phyloP scores from a whole-genome alignment of 148 eudicot species.

The Nepenthes mirabilis region DNA sequence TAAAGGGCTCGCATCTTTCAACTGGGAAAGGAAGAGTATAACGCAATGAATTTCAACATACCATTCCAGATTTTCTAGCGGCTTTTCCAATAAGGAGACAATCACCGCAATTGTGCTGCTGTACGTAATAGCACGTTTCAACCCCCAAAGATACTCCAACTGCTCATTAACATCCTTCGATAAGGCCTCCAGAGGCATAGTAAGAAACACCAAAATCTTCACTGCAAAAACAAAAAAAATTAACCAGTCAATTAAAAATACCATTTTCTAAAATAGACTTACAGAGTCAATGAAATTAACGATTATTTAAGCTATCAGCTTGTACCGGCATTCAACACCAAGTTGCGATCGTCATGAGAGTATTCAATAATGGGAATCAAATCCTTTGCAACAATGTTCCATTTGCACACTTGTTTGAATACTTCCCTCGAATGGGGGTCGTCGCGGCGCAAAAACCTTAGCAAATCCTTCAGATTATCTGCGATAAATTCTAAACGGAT shows the following conservation, averaged over 20 bases:
- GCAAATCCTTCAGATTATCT: constrained; percentile 97
- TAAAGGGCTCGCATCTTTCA: not conserved
- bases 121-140: constrained; percentile 52
- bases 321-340: constrained; percentile 74
- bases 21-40: not conserved
- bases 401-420: constrained; percentile 88
- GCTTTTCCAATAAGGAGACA: constrained; percentile 71
- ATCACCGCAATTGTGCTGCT: constrained; percentile 57
- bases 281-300: not conserved
- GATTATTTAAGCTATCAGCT: not conserved
- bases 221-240: constrained; percentile 28
- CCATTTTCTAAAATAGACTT: not conserved
- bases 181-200: constrained; percentile 74
- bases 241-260: not conserved
- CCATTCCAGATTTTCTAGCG: constrained; percentile 82
- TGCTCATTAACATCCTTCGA: constrained; percentile 71
- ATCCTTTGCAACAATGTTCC: constrained; percentile 76
- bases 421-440: constrained; percentile 79
- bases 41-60: constrained; percentile 12
- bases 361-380: constrained; percentile 83
- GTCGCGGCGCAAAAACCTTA: constrained; percentile 85
- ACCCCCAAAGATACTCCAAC: constrained; percentile 71
- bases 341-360: constrained; percentile 59
- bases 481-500: constrained; percentile 2
- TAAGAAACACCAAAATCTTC: constrained; percentile 87